These are phyloP conservation scores for Plenodomus tracheiphilus DNA, from an alignment of 2,329 filamentous ascomycete genomes.

Conservation along the genomic window DNA sequence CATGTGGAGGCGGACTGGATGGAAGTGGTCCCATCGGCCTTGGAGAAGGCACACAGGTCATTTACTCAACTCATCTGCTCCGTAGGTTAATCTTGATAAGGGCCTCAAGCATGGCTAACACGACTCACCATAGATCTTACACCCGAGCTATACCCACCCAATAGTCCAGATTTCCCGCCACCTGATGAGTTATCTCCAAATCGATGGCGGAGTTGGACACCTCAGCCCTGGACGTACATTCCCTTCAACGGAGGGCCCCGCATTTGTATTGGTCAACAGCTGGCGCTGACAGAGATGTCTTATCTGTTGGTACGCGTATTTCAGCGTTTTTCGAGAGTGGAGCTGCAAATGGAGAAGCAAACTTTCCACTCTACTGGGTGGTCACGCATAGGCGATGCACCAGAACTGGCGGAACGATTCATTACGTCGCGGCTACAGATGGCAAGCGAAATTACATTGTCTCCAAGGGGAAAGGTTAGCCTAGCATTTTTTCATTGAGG, in stretches of 20 bases:
- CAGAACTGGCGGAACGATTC: neutral
- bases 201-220: slow-evolving; percentile 27
- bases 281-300: slow-evolving; percentile 18
- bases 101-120: slow-evolving; percentile 23
- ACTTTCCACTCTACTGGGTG: neutral
- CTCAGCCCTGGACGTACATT: slow-evolving; percentile 22
- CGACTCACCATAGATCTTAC: slow-evolving; percentile 24
- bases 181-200: slow-evolving; percentile 30
- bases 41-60: slow-evolving; percentile 18
- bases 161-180: neutral
- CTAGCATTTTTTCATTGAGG: neutral
- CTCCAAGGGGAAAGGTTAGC: neutral
- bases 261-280: slow-evolving; percentile 25
- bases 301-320: neutral
- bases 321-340: neutral
- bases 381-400: neutral
- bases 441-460: neutral
- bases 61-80: slow-evolving; percentile 4
- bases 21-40: slow-evolving; percentile 28
- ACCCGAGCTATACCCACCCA: slow-evolving; percentile 21
- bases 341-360: neutral
- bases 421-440: neutral
- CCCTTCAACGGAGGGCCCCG: slow-evolving; percentile 28
- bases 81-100: neutral
- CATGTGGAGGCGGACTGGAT: slow-evolving; percentile 30